A percentile compares a stretch with the other conserved stretches of the same genome.
Evolutionary conservation across 164 flowering plant species (phyloP).

Genomic region (Taxillus chinensis): DNA sequence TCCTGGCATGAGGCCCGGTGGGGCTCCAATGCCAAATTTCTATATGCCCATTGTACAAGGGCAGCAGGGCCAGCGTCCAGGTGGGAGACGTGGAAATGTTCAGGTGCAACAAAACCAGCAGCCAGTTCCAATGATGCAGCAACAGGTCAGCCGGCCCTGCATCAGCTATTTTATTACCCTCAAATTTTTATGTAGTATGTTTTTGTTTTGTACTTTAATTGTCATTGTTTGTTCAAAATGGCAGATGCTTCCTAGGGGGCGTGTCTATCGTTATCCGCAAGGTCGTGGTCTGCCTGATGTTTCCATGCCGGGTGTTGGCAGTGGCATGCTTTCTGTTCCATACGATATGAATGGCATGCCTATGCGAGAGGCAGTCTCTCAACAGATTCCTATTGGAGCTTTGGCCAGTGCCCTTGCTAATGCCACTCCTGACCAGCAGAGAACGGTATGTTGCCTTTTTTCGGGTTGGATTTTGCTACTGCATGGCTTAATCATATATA

Average conservation of each 20-base stretch:
- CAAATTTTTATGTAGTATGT: background rate
- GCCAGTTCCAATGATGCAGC: no score
- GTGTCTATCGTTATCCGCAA: slow-evolving; percentile 33
- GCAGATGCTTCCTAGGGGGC: slow-evolving; percentile 44
- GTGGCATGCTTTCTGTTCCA: slow-evolving; percentile 33
- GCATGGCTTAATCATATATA: no score
- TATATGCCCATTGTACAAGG: no score
- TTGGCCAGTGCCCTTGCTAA: slow-evolving; percentile 37
- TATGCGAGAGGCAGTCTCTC: slow-evolving; percentile 15
- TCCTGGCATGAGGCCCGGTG: no score
- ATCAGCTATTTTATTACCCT: no score
- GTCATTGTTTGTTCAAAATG: background rate
- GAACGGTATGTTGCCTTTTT: slow-evolving; percentile 20
- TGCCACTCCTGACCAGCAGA: slow-evolving; percentile 39
- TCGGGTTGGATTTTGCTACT: background rate
- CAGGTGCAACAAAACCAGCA: no score
- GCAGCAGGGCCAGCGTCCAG: no score
- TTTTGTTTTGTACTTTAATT: background rate
- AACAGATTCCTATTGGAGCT: slow-evolving; percentile 24
- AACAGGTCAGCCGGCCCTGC: no score
- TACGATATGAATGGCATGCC: slow-evolving; percentile 37
- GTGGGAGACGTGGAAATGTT: no score
- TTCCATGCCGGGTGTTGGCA: slow-evolving; percentile 28
- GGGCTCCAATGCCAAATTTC: no score
- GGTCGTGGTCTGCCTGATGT: slow-evolving; percentile 27